Evolutionary conservation across 768 basidiomycete species (phyloP), one percentile per base, ranked within the genome.

Genomic region (Auricularia auricula-judae): DNA sequence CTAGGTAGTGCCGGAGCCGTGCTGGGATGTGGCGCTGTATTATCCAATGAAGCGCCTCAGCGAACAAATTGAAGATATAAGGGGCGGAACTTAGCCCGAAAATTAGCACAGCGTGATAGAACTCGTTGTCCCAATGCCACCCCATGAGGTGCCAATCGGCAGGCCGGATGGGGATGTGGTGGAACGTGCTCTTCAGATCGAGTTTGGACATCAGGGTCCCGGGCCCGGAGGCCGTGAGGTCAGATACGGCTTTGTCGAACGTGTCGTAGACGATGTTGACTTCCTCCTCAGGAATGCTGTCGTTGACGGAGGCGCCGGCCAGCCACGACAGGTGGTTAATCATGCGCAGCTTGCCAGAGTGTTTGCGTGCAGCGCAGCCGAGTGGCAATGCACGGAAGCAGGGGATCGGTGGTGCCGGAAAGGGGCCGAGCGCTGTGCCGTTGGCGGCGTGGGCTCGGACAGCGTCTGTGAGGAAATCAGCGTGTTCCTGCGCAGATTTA

Each of bases 31-130:
- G 73, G 14, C 71, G 69, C 21, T 70, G 65, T n/a, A 77, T 72
- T 61, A 78, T 77, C 77, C 76, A 79, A 64, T 78, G 77, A 4
- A 78, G 69, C 5, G 71, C 77, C 64, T 79, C 74, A 0, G 76
- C 71, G 62, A 77, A 77, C 0, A 78, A 70, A 64, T 78, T 76
- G 68, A 76, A 78, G 14, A 79, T 77, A 66, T 77, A 77, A 1
- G 76, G 75, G 4, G 75, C 74, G 0, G 73, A 71, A 3, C 70
- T 65, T 1, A 73, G 64, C 0, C 76, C 76, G 66, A 79, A 79
- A 0, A 65, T 69, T 5, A 78, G 68, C 2, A 77, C 73, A 2
- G 69, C 66, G 43, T 72, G 71, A 63, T 74, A 78, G 58, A 73
- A 70, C 34, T 61, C 18, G 3, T 61, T 62, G 0, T 68, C 51